Evolutionary conservation across 2,329 filamentous ascomycete genomes (phyloP), one percentile per base, ranked within the genome.

Genomic region (Clonostachys byssicola): DNA sequence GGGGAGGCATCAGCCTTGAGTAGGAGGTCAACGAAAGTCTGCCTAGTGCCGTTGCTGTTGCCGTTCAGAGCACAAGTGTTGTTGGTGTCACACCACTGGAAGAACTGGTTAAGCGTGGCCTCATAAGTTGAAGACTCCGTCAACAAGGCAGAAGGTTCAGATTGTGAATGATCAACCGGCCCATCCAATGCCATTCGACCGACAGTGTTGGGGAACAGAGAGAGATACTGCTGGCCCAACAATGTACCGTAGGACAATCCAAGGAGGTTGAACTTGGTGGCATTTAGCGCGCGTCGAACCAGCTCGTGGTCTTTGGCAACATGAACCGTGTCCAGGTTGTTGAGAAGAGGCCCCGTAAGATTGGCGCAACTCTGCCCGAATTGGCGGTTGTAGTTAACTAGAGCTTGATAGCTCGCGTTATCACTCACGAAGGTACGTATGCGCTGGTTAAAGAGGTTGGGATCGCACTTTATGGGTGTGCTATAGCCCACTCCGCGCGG

Each of bases 401-500:
- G 51, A 5, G 49, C 49, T 12, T 48, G 43, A 36, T 44, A 56
- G 16, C 23, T 34, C 1, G 18, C 17, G 13, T 43, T 34, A 34
- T 53, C 42, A 12, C 45, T 47, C 3, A 48, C 42, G 33, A 51
- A 49, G 3, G 42, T 45, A 6, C 18, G 12, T 5, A 56, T 50
- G 1, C 53, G 46, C 3, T 54, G 43, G 23, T 58, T 58, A 36
- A 49, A 60, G 10, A 54, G 40, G 6, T 59, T 49, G 2, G 55
- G 54, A 20, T 73, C 72, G 48, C 71, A 73, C 18, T 57, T 62
- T 13, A 73, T 59, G 0, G 60, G 59, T 1, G 65, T 66, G 5
- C 70, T 73, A 12, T 63, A 59, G 17, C 69, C 69, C 4, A 71
- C 66, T 1, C 68, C 70, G 1, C 71, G 63, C 1, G 70, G 68